phyloP scores from a whole-genome alignment of 2,329 filamentous ascomycete genomes.

The Neoarthrinium moseri region DNA sequence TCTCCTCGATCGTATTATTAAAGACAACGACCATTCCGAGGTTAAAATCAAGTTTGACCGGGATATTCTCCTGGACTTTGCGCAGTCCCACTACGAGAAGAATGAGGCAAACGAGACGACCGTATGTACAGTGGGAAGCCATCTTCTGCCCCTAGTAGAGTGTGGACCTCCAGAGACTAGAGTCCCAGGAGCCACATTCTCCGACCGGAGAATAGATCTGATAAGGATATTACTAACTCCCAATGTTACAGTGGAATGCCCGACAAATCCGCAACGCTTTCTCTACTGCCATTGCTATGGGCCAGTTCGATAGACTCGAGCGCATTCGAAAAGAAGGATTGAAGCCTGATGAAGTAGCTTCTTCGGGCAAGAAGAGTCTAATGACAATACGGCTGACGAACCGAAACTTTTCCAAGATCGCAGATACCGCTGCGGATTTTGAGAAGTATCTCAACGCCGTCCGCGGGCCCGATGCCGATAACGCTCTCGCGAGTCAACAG shows the following conservation, averaged over 20 bases:
- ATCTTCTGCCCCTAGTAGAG: too few species aligned
- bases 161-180: too few species aligned
- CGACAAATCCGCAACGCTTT: conserved; percentile 26
- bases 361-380: conserved; percentile 10
- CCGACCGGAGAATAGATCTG: too few species aligned
- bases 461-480: conserved; percentile 9
- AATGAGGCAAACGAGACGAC: conserved; percentile 6
- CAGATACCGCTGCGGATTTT: conserved; percentile 14
- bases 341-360: conserved; percentile 9
- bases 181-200: too few species aligned
- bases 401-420: conserved; percentile 13
- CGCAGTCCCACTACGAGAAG: conserved; percentile 11
- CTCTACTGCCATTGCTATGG: conserved; percentile 20
- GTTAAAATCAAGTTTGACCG: conserved; percentile 14
- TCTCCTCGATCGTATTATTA: conserved; percentile 16
- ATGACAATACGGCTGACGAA: conserved; percentile 10
- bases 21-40: conserved; percentile 10
- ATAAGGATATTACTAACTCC: too few species aligned
- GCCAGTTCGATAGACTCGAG: conserved; percentile 12
- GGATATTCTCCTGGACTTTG: conserved; percentile 11
- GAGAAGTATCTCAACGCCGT: conserved; percentile 11
- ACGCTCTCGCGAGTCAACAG: not conserved
- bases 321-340: conserved; percentile 6
- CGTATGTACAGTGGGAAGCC: too few species aligned
- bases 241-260: too few species aligned